phyloP scores from a whole-genome alignment of 495 filamentous ascomycete genomes.

The Copromyces sp. region DNA sequence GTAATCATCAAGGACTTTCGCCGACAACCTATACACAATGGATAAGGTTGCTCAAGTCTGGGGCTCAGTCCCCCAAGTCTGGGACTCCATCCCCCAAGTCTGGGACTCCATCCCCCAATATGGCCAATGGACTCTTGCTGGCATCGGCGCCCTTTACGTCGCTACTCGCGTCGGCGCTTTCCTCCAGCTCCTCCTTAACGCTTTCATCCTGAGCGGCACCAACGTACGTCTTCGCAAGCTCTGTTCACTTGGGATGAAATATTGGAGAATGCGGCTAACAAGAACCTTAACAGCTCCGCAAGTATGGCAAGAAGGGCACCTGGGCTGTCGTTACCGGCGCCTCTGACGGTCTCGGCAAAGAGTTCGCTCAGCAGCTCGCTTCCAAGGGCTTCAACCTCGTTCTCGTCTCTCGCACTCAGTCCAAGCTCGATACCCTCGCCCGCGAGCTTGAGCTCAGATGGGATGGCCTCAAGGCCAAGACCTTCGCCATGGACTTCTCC shows the following conservation, averaged over 20 bases:
- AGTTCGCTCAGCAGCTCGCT: conserved; percentile 88
- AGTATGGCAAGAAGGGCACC: conserved; percentile 82
- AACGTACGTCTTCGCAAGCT: conserved; percentile 31
- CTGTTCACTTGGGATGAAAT: background rate
- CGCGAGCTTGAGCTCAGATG: conserved; percentile 61
- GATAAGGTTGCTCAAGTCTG: conserved; percentile 26
- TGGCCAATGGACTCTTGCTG: conserved; percentile 30
- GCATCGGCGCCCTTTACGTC: conserved; percentile 51
- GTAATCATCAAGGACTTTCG: background rate
- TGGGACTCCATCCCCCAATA: conserved; percentile 28
- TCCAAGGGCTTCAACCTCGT: conserved; percentile 83
- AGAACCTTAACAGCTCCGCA: conserved; percentile 53
- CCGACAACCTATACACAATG: conserved; percentile 15
- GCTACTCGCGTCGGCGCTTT: conserved; percentile 48
- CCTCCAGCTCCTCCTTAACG: conserved; percentile 53
- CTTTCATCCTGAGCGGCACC: conserved; percentile 63
- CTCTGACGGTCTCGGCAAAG: conserved; percentile 94
- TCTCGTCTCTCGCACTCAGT: conserved; percentile 85
- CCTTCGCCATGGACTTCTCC: conserved; percentile 84
- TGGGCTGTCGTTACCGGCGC: conserved; percentile 96
- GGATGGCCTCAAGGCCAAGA: conserved; percentile 51
- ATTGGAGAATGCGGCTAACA: background rate
- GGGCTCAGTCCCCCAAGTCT: conserved; percentile 25
- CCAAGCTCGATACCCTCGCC: conserved; percentile 72
- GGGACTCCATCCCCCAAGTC: conserved; percentile 26